A percentile compares a stretch with the other conserved stretches of the same genome.
Evolutionary conservation across 306 rosid genomes (phyloP).

Genomic region (Fagus crenata): DNA sequence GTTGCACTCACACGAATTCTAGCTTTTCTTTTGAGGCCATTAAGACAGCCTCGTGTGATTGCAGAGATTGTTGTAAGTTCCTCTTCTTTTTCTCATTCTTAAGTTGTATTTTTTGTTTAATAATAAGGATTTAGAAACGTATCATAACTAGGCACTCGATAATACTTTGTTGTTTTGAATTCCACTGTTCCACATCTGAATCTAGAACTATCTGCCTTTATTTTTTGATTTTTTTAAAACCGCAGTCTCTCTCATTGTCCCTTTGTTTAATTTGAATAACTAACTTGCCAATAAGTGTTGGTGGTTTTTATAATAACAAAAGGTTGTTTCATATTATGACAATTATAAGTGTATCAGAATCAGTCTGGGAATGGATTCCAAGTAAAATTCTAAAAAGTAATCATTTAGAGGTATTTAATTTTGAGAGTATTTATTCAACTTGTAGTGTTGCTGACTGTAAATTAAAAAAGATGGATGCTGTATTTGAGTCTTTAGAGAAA

Average conservation of each 20-base stretch:
- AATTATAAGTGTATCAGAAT: background rate
- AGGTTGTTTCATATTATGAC: too few relatives aligned
- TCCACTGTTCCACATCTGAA: background rate
- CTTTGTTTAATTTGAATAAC: background rate
- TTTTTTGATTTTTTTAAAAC: background rate
- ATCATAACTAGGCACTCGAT: background rate
- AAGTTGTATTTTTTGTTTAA: background rate
- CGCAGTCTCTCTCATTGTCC: background rate
- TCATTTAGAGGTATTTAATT: too few relatives aligned
- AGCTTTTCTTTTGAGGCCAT: constrained; percentile 42
- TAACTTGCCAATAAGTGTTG: background rate
- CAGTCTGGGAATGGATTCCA: background rate
- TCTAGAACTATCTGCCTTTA: background rate
- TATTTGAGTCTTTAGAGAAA: background rate
- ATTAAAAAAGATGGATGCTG: background rate
- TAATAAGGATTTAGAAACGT: background rate
- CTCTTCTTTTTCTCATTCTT: background rate
- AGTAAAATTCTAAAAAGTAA: background rate
- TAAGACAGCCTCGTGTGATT: constrained; percentile 61
- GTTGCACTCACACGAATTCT: constrained; percentile 46
- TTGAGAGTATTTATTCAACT: too few relatives aligned
- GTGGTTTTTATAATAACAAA: too few relatives aligned
- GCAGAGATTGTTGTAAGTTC: constrained; percentile 69
- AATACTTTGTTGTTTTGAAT: background rate
- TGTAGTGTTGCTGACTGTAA: too few relatives aligned